Base-by-base conservation (phyloP, 1,284 basidiomycete genomes). In the Ceratobasidium sp. region DNA sequence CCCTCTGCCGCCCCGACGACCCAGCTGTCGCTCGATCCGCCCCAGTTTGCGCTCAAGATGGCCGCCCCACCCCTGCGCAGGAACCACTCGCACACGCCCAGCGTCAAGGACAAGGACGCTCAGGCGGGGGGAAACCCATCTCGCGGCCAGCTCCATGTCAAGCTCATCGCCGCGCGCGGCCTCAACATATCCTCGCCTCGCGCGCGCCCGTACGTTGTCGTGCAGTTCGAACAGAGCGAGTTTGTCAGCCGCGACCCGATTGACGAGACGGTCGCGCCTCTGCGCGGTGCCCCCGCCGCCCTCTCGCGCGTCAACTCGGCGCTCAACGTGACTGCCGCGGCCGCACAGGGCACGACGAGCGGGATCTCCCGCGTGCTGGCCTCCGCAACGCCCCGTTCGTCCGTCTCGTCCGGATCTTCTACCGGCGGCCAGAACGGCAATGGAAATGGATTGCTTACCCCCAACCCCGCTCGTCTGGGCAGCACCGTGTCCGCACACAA, bases 201-300 rank as follows among this genome's bases (percentile, higher is more conserved):
- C 66, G 90, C 92, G 1, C 89, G 93, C 28, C 98, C 97, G 15
- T 99, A 99, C 83, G 95, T 96, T 80, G 97, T 99, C 82, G 96
- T 98, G 80, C 94, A 97, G 84, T 99, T 99, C 84, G 97, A 99
- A 87, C 95, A 99, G 85, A 99, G 97, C 88, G 97, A 99, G 85
- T 99, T 99, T 83, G 93, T 99, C 82, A 93, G 92, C 80, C 88
- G 97, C 77, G 95, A 98, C 82, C 95, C 97, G 26, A 94, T 93
- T 56, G 83, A 74, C 11, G 94, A 95, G 82, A 86, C 88, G n/a
- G 94, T 93, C 84, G 94, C 91, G 85, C 94, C 95, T 84, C 92
- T 94, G 82, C 93, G 92, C 82, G 95, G 95, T 79, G 88, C 90
- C 45, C 89, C 94, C 8, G 91, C 88, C 39, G 79, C 86, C 89